A percentile compares a stretch with the other conserved stretches of the same genome.
Evolutionary conservation across 192 early-diverging fungal genomes (phyloP).

Genomic region (Piromyces sp.): DNA sequence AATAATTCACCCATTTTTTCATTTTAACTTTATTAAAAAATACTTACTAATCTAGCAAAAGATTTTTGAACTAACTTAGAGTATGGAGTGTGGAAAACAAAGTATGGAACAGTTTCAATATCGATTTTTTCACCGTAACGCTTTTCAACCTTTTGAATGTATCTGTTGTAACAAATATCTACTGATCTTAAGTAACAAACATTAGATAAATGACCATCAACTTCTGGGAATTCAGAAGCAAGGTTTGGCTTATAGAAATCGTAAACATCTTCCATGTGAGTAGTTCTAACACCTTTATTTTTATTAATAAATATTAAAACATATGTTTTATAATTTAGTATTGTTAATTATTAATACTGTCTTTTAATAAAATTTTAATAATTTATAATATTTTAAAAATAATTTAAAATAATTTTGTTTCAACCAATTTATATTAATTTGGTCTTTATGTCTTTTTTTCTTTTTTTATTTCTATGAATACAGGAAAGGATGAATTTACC

Average conservation of each 20-base stretch:
- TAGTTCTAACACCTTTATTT: conserved; percentile 51
- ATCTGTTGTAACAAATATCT: conserved; percentile 73
- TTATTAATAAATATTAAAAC: too few relatives aligned
- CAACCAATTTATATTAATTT: too few relatives aligned
- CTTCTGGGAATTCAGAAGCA: conserved; percentile 88
- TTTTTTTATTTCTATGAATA: too few relatives aligned
- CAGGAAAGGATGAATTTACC: too few relatives aligned
- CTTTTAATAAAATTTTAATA: too few relatives aligned
- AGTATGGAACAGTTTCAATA: conserved; percentile 27
- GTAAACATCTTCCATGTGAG: conserved; percentile 92
- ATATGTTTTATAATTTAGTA: too few relatives aligned
- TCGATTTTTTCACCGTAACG: neutral
- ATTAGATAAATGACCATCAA: conserved; percentile 89
- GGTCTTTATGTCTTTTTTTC: too few relatives aligned
- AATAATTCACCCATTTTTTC: too few relatives aligned
- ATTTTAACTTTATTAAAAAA: neutral
- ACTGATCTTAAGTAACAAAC: conserved; percentile 80
- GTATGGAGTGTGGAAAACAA: conserved; percentile 93
- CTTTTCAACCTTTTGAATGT: conserved; percentile 47
- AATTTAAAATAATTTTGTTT: too few relatives aligned
- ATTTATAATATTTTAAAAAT: too few relatives aligned
- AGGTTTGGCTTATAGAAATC: conserved; percentile 99
- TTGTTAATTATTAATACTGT: too few relatives aligned
- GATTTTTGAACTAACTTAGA: conserved; percentile 93
- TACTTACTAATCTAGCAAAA: conserved; percentile 49